Evolutionary conservation across 495 filamentous ascomycete genomes (phyloP), one percentile per base, ranked within the genome.

Genomic region (Chaetomium tenue): DNA sequence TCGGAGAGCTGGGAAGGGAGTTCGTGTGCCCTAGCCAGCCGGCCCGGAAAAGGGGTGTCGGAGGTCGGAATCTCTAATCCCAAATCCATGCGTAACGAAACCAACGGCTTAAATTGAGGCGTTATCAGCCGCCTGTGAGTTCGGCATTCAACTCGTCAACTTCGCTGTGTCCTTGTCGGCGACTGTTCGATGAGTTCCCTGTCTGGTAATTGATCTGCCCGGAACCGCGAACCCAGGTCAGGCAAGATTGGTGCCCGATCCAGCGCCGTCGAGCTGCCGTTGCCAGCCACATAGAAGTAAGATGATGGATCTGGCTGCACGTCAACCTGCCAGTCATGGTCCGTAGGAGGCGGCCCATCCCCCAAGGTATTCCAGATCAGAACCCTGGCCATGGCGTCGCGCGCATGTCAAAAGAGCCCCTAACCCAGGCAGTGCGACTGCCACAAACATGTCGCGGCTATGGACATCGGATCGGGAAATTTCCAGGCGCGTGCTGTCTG

Each of bases 401-500:
- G 20, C 23, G 44, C 44, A 44, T 30, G 37, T 46, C 51, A 63
- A 60, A 47, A 52, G 54, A 63, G 60, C 47, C 65, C 54, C 50
- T n/a, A 13, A 26, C 51, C 44, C 9, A 58, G 13, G 61, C 61
- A 37, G 65, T 67, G 57, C 59, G 28, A 67, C 65, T 12, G 20
- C 30, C 58, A 57, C 42, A 66, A 50, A 30, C 44, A 26, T 61
- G 64, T 23, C 57, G 54, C 64, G 64, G 64, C 15, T 63, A 53
- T 63, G 20, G 25, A 46, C 64, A 63, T 58, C 25, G 47, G 33
- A 4, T 59, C 59, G 64, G 64, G 64, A 58, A 53, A 66, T 63
- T 59, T 59, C 52, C 46, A 18, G 39, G 64, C 55, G 60, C 55
- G 40, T 66, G 64, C 23, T 60, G 54, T 59, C 58, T n/a, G 53